Evolutionary conservation across 1,139 yeast genomes (phyloP).

Genomic region (Geotrichum reessii): DNA sequence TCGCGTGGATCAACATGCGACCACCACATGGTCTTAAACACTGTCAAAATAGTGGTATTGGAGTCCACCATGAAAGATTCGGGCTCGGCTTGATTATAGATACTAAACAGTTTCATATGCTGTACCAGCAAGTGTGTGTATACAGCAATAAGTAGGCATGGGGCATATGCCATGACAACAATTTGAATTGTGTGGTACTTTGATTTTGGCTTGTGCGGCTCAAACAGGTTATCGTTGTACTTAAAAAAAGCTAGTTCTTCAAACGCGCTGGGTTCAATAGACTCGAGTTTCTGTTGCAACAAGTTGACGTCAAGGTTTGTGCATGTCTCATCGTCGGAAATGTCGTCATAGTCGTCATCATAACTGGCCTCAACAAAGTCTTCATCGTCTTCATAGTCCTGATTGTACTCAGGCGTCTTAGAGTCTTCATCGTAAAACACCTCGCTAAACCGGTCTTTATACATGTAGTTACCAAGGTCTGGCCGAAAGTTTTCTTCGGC

Average conservation of each 20-base stretch:
- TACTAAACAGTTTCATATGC: conserved; percentile 62
- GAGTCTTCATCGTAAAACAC: neutral
- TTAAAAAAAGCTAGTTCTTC: neutral
- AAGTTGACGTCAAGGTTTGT: conserved; percentile 1
- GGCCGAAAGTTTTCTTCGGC: neutral
- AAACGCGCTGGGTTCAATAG: neutral
- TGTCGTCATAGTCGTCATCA: neutral
- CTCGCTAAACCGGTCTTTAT: neutral
- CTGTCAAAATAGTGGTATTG: conserved; percentile 10
- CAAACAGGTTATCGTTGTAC: neutral
- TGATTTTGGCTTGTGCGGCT: conserved; percentile 28
- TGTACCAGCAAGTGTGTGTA: conserved; percentile 91
- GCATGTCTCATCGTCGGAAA: neutral
- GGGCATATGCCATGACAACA: conserved; percentile 79
- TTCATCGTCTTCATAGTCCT: neutral
- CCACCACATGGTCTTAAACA: neutral
- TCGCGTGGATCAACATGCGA: conserved; percentile 49
- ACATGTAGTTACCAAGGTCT: neutral
- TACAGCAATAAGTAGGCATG: conserved; percentile 88
- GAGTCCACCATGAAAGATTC: conserved; percentile 25
- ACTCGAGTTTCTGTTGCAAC: neutral
- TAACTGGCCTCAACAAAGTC: neutral
- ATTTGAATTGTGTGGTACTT: conserved; percentile 36
- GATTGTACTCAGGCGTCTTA: neutral
- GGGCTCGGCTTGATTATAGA: conserved; percentile 4